A percentile compares a stretch with the other conserved stretches of the same genome.
Conservation (phyloP, 2,329 filamentous ascomycete species). For the Ophiostoma quercus region DNA sequence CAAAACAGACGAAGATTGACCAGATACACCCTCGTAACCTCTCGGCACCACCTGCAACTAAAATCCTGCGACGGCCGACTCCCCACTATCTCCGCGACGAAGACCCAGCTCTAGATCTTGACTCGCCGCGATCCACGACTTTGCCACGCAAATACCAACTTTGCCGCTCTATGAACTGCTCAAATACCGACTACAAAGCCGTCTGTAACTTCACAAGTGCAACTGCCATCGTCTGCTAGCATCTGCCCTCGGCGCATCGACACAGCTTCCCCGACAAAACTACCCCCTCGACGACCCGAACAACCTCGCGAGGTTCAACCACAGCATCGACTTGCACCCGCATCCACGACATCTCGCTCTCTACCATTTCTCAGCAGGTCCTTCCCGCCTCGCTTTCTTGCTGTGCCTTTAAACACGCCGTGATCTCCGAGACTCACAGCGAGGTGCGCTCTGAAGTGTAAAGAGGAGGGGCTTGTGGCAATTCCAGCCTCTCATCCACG, state of each 20-base stretch:
- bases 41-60: not conserved
- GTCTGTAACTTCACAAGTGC: not conserved
- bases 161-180: not conserved
- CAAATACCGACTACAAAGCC: not conserved
- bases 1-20: not conserved
- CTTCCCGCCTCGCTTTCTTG: constrained; percentile 24
- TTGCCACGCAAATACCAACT: not conserved
- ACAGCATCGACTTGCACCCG: not conserved
- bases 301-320: not conserved
- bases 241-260: not conserved
- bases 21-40: not conserved
- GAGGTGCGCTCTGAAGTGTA: constrained; percentile 66
- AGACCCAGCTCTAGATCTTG: not conserved
- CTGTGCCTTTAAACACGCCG: constrained; percentile 88
- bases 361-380: constrained; percentile 3
- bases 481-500: constrained; percentile 10
- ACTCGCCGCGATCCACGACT: not conserved
- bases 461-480: constrained; percentile 33
- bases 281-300: not conserved
- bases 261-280: not conserved
- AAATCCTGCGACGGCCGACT: not conserved
- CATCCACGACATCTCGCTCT: not conserved
- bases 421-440: constrained; percentile 81
- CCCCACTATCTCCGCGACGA: constrained; percentile 2
- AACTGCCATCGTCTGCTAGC: not conserved